Conservation (phyloP, 139 green algal genomes). For the Asterochloris erici region DNA sequence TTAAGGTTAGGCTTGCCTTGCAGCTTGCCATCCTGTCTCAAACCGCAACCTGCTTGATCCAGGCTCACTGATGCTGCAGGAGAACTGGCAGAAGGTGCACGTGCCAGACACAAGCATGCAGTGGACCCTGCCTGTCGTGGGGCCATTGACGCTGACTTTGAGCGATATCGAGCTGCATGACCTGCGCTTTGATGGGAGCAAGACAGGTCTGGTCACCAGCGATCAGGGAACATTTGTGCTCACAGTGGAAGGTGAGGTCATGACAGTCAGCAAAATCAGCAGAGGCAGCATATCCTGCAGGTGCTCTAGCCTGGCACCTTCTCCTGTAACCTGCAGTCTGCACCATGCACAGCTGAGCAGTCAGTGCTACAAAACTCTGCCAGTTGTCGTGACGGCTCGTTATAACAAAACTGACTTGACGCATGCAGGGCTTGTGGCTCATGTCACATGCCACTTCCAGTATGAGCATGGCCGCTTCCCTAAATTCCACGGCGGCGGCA, state of each 20-base stretch:
- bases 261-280: no score
- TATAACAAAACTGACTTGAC: no score
- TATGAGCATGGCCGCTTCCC: constrained; percentile 8
- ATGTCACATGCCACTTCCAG: constrained; percentile 14
- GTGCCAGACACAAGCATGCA: constrained; percentile 3
- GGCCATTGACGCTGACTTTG: constrained; percentile 3
- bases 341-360: no score
- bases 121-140: constrained; percentile 8
- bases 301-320: no score
- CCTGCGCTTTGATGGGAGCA: background rate
- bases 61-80: no score
- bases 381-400: no score
- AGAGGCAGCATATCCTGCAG: no score
- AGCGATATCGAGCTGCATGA: constrained; percentile 1
- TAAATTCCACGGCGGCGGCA: background rate
- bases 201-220: constrained; percentile 1
- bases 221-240: background rate
- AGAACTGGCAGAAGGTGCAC: background rate
- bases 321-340: no score
- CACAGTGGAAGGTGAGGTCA: background rate
- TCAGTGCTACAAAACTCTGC: no score
- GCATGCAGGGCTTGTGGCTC: background rate
- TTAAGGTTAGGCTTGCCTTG: constrained; percentile 1
- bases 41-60: no score
- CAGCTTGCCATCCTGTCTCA: no score